Evolutionary conservation across 1,284 basidiomycete genomes (phyloP).

Genomic region (Volvariella volvacea): DNA sequence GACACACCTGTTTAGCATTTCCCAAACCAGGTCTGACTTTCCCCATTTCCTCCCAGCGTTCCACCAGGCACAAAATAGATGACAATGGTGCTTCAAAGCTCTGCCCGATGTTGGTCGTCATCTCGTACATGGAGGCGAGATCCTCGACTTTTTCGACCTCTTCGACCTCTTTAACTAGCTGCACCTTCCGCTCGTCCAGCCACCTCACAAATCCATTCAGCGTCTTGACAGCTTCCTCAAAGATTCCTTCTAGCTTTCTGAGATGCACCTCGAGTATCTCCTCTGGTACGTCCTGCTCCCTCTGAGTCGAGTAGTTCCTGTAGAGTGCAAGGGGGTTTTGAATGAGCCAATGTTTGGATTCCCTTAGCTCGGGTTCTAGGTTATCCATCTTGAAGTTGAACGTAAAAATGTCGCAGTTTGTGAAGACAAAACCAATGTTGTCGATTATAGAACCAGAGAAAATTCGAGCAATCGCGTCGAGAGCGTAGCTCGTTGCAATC

Average conservation of each 20-base stretch:
- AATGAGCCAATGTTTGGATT: not conserved
- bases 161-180: conserved; percentile 9
- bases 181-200: conserved; percentile 10
- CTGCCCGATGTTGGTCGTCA: conserved; percentile 7
- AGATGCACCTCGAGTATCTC: not conserved
- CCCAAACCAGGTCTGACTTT: too few species aligned
- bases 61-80: too few species aligned
- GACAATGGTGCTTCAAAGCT: too few species aligned
- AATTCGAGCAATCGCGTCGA: conserved; percentile 17
- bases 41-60: too few species aligned
- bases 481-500: conserved; percentile 18
- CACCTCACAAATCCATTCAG: conserved; percentile 11
- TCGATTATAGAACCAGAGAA: conserved; percentile 18
- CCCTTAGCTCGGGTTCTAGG: conserved; percentile 4
- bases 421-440: conserved; percentile 23
- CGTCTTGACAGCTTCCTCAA: conserved; percentile 7
- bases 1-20: too few species aligned
- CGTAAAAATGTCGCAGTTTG: conserved; percentile 13
- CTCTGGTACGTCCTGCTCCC: not conserved
- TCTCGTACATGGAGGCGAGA: conserved; percentile 9
- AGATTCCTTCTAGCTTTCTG: not conserved
- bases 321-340: conserved; percentile 2
- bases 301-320: not conserved
- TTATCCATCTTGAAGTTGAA: conserved; percentile 18
- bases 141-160: too few species aligned